These are phyloP conservation scores for Exidia glandulosa DNA, from an alignment of 768 basidiomycete genomes.

Conservation along the genomic window DNA sequence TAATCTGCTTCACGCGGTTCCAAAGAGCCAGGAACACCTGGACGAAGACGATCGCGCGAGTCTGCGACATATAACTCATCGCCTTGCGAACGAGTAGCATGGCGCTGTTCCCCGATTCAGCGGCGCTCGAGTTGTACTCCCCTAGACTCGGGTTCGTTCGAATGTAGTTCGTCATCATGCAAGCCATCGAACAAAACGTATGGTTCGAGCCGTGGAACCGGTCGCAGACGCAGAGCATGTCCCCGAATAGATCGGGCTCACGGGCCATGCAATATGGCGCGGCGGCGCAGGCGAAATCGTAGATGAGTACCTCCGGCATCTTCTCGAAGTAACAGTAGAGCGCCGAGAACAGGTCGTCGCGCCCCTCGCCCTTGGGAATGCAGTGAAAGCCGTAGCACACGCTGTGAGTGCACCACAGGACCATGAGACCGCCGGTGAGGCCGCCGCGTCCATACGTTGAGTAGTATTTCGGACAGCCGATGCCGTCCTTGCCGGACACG, in stretches of 20 bases:
- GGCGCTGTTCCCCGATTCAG: conserved; percentile 24
- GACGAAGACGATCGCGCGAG: conserved; percentile 16
- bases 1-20: not conserved
- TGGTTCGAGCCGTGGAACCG: conserved; percentile 23
- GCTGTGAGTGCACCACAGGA: not conserved
- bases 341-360: conserved; percentile 30
- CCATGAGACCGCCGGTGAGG: not conserved
- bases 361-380: conserved; percentile 25
- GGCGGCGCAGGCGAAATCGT: conserved; percentile 23
- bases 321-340: conserved; percentile 22
- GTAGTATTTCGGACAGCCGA: not conserved
- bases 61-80: conserved; percentile 21
- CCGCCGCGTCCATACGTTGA: not conserved
- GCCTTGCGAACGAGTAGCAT: conserved; percentile 17
- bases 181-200: conserved; percentile 21
- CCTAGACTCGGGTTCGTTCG: conserved; percentile 15
- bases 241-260: conserved; percentile 19
- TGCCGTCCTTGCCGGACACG: not conserved
- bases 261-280: conserved; percentile 22
- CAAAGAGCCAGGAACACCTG: conserved; percentile 9
- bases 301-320: conserved; percentile 18
- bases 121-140: conserved; percentile 23
- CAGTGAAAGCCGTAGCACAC: not conserved
- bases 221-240: conserved; percentile 26
- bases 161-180: conserved; percentile 18